phyloP scores from a whole-genome alignment of 2,329 filamentous ascomycete species.

The Ophiognomonia clavigignenti-juglandacearum region DNA sequence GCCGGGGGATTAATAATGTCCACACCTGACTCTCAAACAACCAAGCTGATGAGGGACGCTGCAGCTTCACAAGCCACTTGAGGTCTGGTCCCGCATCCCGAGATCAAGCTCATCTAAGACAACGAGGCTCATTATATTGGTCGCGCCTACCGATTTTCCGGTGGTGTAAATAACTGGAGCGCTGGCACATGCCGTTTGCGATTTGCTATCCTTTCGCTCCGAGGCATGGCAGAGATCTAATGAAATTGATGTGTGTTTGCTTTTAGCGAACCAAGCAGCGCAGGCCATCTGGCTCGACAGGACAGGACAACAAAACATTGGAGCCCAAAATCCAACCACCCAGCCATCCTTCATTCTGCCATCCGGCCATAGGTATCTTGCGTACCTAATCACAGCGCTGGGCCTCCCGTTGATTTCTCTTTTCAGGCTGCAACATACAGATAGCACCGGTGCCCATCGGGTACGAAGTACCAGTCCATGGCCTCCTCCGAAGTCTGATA shows the following conservation, averaged over 20 bases:
- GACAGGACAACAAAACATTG: not conserved
- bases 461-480: too few relatives aligned
- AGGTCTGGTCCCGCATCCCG: not conserved
- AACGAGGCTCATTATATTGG: not conserved
- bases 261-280: not conserved
- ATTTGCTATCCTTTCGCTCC: slow-evolving; percentile 2
- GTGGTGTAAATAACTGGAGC: too few relatives aligned
- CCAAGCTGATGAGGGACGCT: too few relatives aligned
- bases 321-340: not conserved
- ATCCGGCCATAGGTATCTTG: not conserved
- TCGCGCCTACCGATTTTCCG: too few relatives aligned
- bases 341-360: not conserved
- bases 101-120: not conserved
- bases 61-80: too few relatives aligned
- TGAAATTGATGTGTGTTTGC: not conserved
- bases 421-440: too few relatives aligned
- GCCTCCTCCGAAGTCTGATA: too few relatives aligned
- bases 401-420: not conserved
- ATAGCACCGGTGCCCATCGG: too few relatives aligned
- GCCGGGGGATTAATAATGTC: not conserved
- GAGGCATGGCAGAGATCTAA: not conserved
- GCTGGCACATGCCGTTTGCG: not conserved
- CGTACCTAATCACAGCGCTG: not conserved
- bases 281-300: too few relatives aligned
- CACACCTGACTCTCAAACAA: too few relatives aligned